Evolutionary conservation across 257 asterid genomes (phyloP).

Genomic region (Primulina huaijiensis): DNA sequence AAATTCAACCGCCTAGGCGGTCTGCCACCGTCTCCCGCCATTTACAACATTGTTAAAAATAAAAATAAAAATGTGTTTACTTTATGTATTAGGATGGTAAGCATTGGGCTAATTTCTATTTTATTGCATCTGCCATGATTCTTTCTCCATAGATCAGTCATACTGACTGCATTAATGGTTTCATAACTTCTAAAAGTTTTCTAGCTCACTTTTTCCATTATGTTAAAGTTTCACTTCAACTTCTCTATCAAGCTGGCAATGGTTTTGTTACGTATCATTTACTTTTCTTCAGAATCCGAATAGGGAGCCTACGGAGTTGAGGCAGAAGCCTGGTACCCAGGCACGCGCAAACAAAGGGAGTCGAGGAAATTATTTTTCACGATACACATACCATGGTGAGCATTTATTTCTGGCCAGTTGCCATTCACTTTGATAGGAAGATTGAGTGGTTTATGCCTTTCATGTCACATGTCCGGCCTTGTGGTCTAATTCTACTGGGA

Average conservation of each 20-base stretch:
- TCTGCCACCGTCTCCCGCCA: no score
- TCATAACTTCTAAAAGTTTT: constrained; percentile 1
- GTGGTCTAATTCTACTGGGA: constrained; percentile 11
- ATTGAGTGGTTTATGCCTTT: constrained; percentile 8
- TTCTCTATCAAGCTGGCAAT: constrained; percentile 15
- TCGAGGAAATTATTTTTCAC: constrained; percentile 59
- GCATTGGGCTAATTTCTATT: constrained; percentile 1
- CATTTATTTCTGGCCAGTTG: constrained; percentile 14
- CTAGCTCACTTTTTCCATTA: not conserved
- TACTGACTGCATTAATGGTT: not conserved
- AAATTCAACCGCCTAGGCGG: no score
- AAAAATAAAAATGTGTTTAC: constrained; percentile 1
- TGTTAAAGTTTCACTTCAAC: not conserved
- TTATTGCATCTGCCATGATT: not conserved
- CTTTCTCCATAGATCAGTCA: not conserved
- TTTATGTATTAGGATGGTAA: constrained; percentile 5
- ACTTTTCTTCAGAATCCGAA: constrained; percentile 46
- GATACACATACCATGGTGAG: constrained; percentile 60
- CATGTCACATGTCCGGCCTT: not conserved
- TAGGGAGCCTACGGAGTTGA: constrained; percentile 63
- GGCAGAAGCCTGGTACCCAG: constrained; percentile 66
- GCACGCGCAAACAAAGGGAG: constrained; percentile 57
- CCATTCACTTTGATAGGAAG: constrained; percentile 7
- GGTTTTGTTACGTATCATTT: constrained; percentile 17
- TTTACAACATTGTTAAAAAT: not conserved